Evolutionary conservation across 23 red algal genomes (phyloP), one percentile per base, ranked within the genome.

Genomic region (Agarophyton chilense): DNA sequence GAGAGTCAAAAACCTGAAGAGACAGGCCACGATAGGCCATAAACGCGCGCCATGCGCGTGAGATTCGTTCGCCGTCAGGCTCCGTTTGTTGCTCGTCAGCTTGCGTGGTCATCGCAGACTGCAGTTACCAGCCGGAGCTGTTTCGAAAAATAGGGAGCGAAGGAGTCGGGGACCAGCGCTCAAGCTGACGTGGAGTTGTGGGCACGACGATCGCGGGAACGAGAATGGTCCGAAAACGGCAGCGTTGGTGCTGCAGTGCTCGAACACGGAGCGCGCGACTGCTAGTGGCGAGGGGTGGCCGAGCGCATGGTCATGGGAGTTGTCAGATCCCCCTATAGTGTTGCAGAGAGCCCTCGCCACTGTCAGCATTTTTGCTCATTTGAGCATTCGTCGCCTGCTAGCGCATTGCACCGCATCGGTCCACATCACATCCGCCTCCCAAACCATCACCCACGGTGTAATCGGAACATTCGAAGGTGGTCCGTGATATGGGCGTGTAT

Each of bases 1-100:
- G 78, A 44, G 79, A 63, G 49, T 92, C 89, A 53, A 92, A 84
- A 11, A 89, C 85, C 35, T 89, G 85, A 44, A 89, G 70, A 4
- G 85, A 89, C n/a, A 89, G 73, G n/a, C 67, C 61, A 7, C 85
- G 85, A 39, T 89, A 89, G 32, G 85, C 67, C 39, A 61, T 89
- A 43, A 89, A 55, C 22, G 85, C 67, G 52, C 85, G 68, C 85
- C 85, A 89, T 31, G 85, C 70, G 28, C 85, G 85, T 28, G 85
- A 65, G 67, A 89, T 89, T 58, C 85, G 85, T 33, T 67, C 72
- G 33, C 75, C 2, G 73, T 89, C 85, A 5, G 61, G 64, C 44
- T 87, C 66, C 18, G 82, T 57, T 14, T 40, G 51, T 55, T 61
- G 77, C 25, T 80, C 68, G n/a, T 47, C 68, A 5, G 38, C 68